These are phyloP conservation scores for Scopulariopsis brevicaulis DNA, from an alignment of 2,329 filamentous ascomycete genomes.

Conservation along the genomic window DNA sequence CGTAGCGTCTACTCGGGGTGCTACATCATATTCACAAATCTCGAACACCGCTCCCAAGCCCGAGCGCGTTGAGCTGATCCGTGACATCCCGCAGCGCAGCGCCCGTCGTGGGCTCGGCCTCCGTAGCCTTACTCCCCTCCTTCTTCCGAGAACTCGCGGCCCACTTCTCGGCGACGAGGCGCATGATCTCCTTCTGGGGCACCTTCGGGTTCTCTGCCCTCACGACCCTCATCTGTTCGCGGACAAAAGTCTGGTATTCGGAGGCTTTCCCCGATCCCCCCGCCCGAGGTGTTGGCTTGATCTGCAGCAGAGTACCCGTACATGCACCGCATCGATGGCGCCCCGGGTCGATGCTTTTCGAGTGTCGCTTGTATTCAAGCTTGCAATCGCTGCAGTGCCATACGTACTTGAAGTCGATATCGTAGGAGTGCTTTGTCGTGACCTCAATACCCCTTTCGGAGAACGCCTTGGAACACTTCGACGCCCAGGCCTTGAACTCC, in stretches of 20 bases:
- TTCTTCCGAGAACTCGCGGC: slow-evolving; percentile 34
- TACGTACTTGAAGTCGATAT: slow-evolving; percentile 84
- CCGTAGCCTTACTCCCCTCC: background rate
- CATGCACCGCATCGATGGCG: slow-evolving; percentile 71
- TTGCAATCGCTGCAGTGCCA: slow-evolving; percentile 68
- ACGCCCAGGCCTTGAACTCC: slow-evolving; percentile 70
- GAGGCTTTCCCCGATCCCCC: slow-evolving; percentile 17
- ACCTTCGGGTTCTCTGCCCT: slow-evolving; percentile 42
- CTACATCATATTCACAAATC: background rate
- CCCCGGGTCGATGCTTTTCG: slow-evolving; percentile 66
- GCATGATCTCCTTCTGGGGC: slow-evolving; percentile 59
- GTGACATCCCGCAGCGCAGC: background rate
- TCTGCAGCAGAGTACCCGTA: slow-evolving; percentile 59
- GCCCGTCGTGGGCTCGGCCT: background rate
- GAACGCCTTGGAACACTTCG: slow-evolving; percentile 44
- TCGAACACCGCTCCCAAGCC: background rate
- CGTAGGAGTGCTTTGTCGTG: slow-evolving; percentile 82
- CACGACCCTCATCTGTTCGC: slow-evolving; percentile 54
- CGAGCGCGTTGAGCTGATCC: background rate
- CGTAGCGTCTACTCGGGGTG: background rate
- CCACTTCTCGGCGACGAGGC: slow-evolving; percentile 53
- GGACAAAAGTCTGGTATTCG: slow-evolving; percentile 44
- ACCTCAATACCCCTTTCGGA: slow-evolving; percentile 57
- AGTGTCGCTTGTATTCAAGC: slow-evolving; percentile 70
- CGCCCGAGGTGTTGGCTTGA: slow-evolving; percentile 59